Evolutionary conservation across 2,329 filamentous ascomycete species (phyloP), one percentile per base, ranked within the genome.

Genomic region (Trichoderma aggressivum): DNA sequence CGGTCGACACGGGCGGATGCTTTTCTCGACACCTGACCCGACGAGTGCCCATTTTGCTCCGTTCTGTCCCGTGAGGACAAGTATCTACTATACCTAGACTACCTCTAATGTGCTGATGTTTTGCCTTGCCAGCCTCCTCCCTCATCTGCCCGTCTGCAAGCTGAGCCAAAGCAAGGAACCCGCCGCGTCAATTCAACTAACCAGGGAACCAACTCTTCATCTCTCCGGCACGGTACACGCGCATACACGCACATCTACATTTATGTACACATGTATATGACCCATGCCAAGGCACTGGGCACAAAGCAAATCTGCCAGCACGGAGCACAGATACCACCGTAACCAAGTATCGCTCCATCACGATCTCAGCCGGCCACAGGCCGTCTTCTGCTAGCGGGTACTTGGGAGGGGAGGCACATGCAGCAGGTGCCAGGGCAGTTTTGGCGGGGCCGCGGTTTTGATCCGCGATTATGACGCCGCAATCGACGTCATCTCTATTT

Each of bases 401-500:
- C 36, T 68, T 68, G 14, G 11, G 21, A 53, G 47, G 21, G 47
- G 47, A 53, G 21, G 50, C 47, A 30, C 50, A 24, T 26, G 28
- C 14, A n/a, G 21, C 32, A 36, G 43, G n/a, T 34, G 26, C 50
- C 26, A 14, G 56, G 56, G 56, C 36, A 10, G 16, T 62, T 28
- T 55, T 32, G 34, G 68, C 68, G 59, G 32, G 53, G 66, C 56
- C 55, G 36, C 36, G 26, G 24, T 59, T 34, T 56, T n/a, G 68
- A 64, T 70, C 47, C 68, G 59, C 50, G 36, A 34, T 63, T 59
- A 64, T 59, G 61, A 47, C 68, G 50, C 39, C 53, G 55, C 58
- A 69, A 53, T 50, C 56, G 55, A 69, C 66, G 66, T 69, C 66
- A 69, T 53, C 11, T 53, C 47, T 53, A 24, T 50, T 50, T 53